Evolutionary conservation across 306 rosid species (phyloP).

Genomic region (Fragaria iinumae): DNA sequence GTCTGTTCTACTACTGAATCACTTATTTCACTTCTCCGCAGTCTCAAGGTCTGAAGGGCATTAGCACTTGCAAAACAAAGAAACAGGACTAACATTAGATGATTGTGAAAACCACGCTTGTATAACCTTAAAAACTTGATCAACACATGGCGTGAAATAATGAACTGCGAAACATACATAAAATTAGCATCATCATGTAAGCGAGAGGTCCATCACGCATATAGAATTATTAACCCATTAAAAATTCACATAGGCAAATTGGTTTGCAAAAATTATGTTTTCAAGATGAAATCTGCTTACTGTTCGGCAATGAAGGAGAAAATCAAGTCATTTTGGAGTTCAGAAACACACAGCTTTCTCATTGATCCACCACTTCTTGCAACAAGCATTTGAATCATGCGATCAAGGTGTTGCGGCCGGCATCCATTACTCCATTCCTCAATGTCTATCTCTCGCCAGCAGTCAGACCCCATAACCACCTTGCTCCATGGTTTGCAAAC

Average conservation of each 20-base stretch:
- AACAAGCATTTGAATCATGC: conserved; percentile 68
- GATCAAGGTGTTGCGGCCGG: conserved; percentile 55
- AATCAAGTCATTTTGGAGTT: conserved; percentile 50
- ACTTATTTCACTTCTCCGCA: conserved; percentile 62
- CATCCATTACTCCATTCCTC: conserved; percentile 74
- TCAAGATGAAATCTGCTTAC: conserved; percentile 51
- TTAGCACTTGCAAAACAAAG: conserved; percentile 75
- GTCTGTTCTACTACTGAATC: conserved; percentile 63
- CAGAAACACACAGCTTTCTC: conserved; percentile 71
- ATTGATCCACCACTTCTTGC: conserved; percentile 72
- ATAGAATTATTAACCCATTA: background rate
- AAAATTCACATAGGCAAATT: background rate
- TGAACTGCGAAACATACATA: background rate
- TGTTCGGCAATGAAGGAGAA: conserved; percentile 80
- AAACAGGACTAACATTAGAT: conserved; percentile 2
- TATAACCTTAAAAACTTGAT: background rate
- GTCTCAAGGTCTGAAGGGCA: conserved; percentile 67
- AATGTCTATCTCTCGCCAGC: conserved; percentile 96
- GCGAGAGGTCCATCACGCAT: background rate
- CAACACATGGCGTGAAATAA: background rate
- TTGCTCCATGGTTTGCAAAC: conserved; percentile 89
- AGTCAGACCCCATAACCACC: conserved; percentile 69
- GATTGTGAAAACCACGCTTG: background rate
- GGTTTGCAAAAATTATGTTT: background rate
- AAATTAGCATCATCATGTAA: background rate